These are phyloP conservation scores for Aeschynomene evenia DNA, from an alignment of 306 rosid species.

Conservation along the genomic window DNA sequence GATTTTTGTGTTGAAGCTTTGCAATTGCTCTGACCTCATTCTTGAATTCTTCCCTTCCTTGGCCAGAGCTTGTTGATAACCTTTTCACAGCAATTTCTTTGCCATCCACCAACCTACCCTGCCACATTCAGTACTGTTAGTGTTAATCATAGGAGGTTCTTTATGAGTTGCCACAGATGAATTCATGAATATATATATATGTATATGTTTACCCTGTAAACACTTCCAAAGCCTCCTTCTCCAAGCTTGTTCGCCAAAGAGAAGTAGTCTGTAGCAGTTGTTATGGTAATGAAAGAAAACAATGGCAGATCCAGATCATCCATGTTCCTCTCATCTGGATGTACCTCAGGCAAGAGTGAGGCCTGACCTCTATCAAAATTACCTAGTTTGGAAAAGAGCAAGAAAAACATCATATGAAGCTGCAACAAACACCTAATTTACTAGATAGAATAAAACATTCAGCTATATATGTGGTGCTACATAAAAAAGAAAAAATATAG, in stretches of 20 bases:
- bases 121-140: constrained; percentile 29
- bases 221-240: constrained; percentile 53
- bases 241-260: constrained; percentile 44
- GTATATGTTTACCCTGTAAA: constrained; percentile 34
- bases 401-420: not conserved
- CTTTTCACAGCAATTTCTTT: constrained; percentile 66
- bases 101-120: constrained; percentile 53
- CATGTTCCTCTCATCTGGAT: constrained; percentile 33
- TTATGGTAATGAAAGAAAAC: constrained; percentile 30
- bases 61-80: constrained; percentile 53
- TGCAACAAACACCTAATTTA: not conserved
- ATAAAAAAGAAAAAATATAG: not conserved
- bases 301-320: constrained; percentile 42
- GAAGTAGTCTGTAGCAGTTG: constrained; percentile 38
- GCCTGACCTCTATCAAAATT: constrained; percentile 46
- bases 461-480: too few species aligned
- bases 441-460: not conserved
- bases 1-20: constrained; percentile 66
- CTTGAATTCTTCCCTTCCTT: constrained; percentile 63
- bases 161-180: not conserved
- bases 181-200: not conserved
- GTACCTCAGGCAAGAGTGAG: constrained; percentile 38
- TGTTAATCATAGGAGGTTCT: not conserved
- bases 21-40: constrained; percentile 59
- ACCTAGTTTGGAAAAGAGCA: constrained; percentile 35